These are phyloP conservation scores for Dipodascus geniculatus DNA, from an alignment of 805 yeast genomes.

Conservation along the genomic window DNA sequence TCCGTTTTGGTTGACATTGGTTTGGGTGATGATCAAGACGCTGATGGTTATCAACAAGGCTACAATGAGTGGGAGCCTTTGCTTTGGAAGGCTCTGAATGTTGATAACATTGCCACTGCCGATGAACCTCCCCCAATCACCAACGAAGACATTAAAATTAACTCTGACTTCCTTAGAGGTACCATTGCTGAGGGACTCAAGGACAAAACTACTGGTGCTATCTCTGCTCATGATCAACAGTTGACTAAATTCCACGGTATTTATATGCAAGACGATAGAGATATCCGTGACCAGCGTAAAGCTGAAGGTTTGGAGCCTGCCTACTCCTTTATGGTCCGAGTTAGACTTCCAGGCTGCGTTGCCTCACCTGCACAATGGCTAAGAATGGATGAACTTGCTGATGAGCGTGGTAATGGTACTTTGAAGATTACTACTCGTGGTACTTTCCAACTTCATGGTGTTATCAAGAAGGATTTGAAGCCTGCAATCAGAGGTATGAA, in stretches of 20 bases:
- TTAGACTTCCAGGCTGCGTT: constrained; percentile 86
- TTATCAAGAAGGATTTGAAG: constrained; percentile 79
- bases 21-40: constrained; percentile 94
- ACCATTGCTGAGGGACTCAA: constrained; percentile 77
- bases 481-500: constrained; percentile 91
- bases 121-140: constrained; percentile 91
- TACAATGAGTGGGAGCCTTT: constrained; percentile 75
- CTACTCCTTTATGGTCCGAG: constrained; percentile 93
- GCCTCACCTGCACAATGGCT: constrained; percentile 87
- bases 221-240: constrained; percentile 84
- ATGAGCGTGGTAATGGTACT: constrained; percentile 81
- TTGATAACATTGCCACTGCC: constrained; percentile 64
- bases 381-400: constrained; percentile 66
- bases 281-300: constrained; percentile 84
- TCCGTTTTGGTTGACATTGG: constrained; percentile 64
- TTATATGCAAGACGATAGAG: constrained; percentile 98
- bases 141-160: constrained; percentile 89
- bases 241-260: constrained; percentile 95
- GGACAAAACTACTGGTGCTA: constrained; percentile 82
- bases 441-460: constrained; percentile 92
- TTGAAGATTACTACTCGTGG: constrained; percentile 93
- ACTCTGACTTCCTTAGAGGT: constrained; percentile 82
- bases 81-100: constrained; percentile 84
- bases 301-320: constrained; percentile 91
- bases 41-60: constrained; percentile 91